Evolutionary conservation across 176 grass and related monocot genomes (phyloP), one percentile per base, ranked within the genome.

Genomic region (Triticum timopheevii): DNA sequence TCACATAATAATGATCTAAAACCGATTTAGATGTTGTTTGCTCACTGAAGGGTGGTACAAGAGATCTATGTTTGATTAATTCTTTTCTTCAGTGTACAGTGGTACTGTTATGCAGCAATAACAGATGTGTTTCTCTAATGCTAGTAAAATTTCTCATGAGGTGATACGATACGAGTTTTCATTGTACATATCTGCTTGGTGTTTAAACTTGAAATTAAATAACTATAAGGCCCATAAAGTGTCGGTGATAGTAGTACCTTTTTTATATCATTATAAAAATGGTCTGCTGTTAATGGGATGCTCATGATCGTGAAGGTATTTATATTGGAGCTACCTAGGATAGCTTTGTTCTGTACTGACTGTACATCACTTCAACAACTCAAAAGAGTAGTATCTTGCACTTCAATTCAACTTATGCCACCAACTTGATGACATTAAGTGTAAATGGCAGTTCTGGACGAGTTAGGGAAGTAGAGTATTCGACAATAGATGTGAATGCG

Each of bases 301-400:
- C 5, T 73, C 6, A 52, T 81, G 22, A 36, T 65, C 10, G 3
- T 87, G 10, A 64, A 64, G 36, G 31, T 89, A 73, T 71, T 71
- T 83, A 78, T 44, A 87, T 47, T 69, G 79, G 64, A 72, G 85
- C 70, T 81, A 34, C 77, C 13, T 80, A 64, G 17, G 52, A 12
- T 42, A 79, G 13, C 56, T 25, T 61, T 62, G n/a, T 85, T 69
- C 44, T 79, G 13, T 77, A 77, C 13, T 40, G 16, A 20, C 9
- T 22, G n/a, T 19, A 52, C 24, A 33, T 88, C 78, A 49, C 49
- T 73, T 84, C 68, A 69, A 38, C 84, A 89, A 84, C 40, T 81
- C 69, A 64, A 77, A 85, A 80, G 61, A 87, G 62, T 90, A 88
- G 67, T 85, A 83, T 23, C 65, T 83, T 58, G 76, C 88, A 84